Conservation (phyloP, 176 grass and related monocot genomes). For the Avena eriantha region DNA sequence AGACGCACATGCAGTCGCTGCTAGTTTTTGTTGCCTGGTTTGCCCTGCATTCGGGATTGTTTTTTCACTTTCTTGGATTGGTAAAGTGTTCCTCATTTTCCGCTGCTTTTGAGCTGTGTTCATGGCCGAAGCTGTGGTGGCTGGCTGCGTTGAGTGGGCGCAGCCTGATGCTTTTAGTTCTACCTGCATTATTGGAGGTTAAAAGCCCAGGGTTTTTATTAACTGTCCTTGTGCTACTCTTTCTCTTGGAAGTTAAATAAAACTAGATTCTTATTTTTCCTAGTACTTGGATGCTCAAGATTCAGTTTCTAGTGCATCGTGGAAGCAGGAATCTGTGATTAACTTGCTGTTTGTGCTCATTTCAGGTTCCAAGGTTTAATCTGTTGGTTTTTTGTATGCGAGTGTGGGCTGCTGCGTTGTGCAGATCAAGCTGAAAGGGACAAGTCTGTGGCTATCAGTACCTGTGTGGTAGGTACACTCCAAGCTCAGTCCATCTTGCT, state of each 20-base stretch:
- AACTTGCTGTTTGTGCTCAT: constrained; percentile 17
- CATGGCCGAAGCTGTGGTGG: constrained; percentile 8
- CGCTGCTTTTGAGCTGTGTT: constrained; percentile 41
- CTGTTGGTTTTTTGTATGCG: neutral
- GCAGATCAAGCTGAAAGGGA: constrained; percentile 55
- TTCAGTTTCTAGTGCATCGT: neutral
- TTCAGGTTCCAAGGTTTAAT: constrained; percentile 42
- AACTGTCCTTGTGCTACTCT: neutral
- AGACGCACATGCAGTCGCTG: neutral
- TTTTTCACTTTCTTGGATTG: constrained; percentile 20
- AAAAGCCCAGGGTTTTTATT: constrained; percentile 28
- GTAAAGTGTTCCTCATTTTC: neutral
- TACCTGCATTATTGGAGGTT: constrained; percentile 32
- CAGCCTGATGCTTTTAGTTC: constrained; percentile 16
- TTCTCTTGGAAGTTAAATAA: neutral
- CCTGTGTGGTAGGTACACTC: constrained; percentile 19
- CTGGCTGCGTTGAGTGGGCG: constrained; percentile 35
- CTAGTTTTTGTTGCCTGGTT: neutral
- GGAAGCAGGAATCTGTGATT: neutral
- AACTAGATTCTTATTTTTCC: constrained; percentile 24
- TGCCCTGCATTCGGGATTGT: constrained; percentile 21
- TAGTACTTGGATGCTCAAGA: constrained; percentile 10
- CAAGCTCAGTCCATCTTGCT: constrained; percentile 1
- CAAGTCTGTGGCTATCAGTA: constrained; percentile 26
- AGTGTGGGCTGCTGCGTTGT: neutral